A percentile compares a stretch with the other conserved stretches of the same genome.
phyloP scores from a whole-genome alignment of 208 protist genomes.

The Trypanosoma rangeli region DNA sequence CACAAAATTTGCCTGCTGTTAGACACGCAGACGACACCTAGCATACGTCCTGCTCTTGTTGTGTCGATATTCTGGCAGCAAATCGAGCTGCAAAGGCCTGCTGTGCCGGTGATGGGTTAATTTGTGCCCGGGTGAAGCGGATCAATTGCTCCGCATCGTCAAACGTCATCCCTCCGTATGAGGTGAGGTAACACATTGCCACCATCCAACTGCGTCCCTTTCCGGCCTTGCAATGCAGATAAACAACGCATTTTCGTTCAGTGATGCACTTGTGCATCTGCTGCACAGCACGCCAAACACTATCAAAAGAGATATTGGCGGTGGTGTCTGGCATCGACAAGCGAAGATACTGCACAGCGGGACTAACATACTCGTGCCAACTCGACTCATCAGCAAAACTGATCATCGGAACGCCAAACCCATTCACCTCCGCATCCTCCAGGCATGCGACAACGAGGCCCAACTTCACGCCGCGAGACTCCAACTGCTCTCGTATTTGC shows the following conservation, averaged over 20 bases:
- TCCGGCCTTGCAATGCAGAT: slow-evolving; percentile 91
- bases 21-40: slow-evolving; percentile 2
- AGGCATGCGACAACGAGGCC: slow-evolving; percentile 82
- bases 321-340: slow-evolving; percentile 76
- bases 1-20: too few relatives aligned
- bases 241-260: slow-evolving; percentile 43
- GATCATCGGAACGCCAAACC: slow-evolving; percentile 75
- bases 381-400: slow-evolving; percentile 76
- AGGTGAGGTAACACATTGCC: slow-evolving; percentile 83
- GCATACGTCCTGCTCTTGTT: slow-evolving; percentile 19
- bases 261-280: slow-evolving; percentile 57
- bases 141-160: slow-evolving; percentile 47
- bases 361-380: slow-evolving; percentile 53
- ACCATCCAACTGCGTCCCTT: slow-evolving; percentile 91
- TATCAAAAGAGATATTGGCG: slow-evolving; percentile 46
- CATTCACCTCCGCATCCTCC: slow-evolving; percentile 73
- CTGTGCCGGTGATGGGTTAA: slow-evolving; percentile 69
- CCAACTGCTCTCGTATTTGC: slow-evolving; percentile 61
- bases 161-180: slow-evolving; percentile 63
- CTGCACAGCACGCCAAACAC: slow-evolving; percentile 54
- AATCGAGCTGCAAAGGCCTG: slow-evolving; percentile 63
- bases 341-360: slow-evolving; percentile 51
- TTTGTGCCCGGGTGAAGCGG: slow-evolving; percentile 47
- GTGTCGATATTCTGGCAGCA: slow-evolving; percentile 16
- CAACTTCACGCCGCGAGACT: slow-evolving; percentile 41